Percentiles rank a stretch among this genome's conserved stretches.
These are phyloP conservation scores for Penicillium brasilianum DNA, from an alignment of 2,329 filamentous ascomycete species.

Conservation along the genomic window DNA sequence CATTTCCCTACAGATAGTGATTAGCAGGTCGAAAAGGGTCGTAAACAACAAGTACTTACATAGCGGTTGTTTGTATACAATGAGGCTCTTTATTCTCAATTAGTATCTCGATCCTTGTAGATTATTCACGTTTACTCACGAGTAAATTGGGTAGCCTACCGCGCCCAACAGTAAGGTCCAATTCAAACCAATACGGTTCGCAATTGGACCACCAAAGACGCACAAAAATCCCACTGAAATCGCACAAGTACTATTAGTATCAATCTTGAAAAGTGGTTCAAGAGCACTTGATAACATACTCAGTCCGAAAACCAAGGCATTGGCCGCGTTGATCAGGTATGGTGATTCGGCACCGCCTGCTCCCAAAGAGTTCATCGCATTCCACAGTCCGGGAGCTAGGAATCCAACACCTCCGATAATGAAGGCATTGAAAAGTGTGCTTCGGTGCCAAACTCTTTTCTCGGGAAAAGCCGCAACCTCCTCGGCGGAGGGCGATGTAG, in stretches of 20 bases:
- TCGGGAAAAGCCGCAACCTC: constrained; percentile 1
- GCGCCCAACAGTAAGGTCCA: constrained; percentile 52
- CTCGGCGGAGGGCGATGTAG: constrained; percentile 20
- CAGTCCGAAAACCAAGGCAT: constrained; percentile 55
- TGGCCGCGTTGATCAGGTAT: constrained; percentile 59
- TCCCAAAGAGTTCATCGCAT: constrained; percentile 60
- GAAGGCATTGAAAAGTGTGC: constrained; percentile 60
- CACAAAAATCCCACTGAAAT: constrained; percentile 50
- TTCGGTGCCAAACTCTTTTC: constrained; percentile 52
- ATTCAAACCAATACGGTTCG: constrained; percentile 55
- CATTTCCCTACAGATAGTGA: constrained; percentile 46
- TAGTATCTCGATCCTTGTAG: neutral
- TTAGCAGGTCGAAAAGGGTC: constrained; percentile 6
- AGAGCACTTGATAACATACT: constrained; percentile 32
- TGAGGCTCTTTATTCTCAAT: constrained; percentile 39
- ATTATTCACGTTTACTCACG: constrained; percentile 21
- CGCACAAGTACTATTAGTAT: neutral
- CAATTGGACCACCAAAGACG: constrained; percentile 54
- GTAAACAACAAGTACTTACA: constrained; percentile 14
- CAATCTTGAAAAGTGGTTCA: neutral
- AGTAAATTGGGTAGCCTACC: constrained; percentile 56
- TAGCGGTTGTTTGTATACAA: constrained; percentile 51
- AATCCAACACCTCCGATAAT: constrained; percentile 61
- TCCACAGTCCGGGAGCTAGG: constrained; percentile 55
- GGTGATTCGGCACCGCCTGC: constrained; percentile 59